Conservation (phyloP, 768 basidiomycete genomes). For the Nidularia pulvinata region DNA sequence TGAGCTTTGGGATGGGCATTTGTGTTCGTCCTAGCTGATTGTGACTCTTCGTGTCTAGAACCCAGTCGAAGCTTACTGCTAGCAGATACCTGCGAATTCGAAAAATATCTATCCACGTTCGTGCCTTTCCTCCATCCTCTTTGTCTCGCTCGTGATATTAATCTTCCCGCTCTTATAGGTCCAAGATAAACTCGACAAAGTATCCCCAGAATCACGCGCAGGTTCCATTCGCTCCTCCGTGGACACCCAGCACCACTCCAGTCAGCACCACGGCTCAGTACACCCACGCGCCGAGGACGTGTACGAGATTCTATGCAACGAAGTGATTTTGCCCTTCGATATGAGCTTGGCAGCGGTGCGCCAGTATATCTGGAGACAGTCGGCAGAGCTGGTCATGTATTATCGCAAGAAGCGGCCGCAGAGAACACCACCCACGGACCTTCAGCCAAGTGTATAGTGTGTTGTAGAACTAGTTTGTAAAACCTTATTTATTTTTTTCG, state of each 20-base stretch:
- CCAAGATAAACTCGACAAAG: conserved; percentile 77
- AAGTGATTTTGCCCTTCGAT: conserved; percentile 75
- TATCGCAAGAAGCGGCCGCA: conserved; percentile 51
- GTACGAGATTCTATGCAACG: conserved; percentile 90
- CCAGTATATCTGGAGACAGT: conserved; percentile 86
- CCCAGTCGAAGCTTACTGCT: conserved; percentile 83
- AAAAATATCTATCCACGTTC: conserved; percentile 82
- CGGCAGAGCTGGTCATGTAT: conserved; percentile 71
- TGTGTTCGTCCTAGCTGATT: background rate
- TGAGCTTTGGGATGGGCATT: conserved; percentile 35
- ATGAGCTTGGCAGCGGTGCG: conserved; percentile 92
- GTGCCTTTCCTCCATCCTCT: conserved; percentile 16
- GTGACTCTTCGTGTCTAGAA: conserved; percentile 28
- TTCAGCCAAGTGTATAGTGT: too few species aligned
- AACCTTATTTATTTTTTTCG: too few species aligned
- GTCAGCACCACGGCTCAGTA: conserved; percentile 6
- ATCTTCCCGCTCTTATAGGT: conserved; percentile 17
- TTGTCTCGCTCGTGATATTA: too few species aligned
- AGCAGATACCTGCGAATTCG: conserved; percentile 82
- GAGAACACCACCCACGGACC: too few species aligned
- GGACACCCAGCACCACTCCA: conserved; percentile 20
- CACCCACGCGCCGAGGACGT: conserved; percentile 57
- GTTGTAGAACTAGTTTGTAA: too few species aligned
- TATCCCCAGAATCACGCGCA: conserved; percentile 29
- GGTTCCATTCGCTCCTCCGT: conserved; percentile 33